Evolutionary conservation across 805 yeast genomes (phyloP).

Genomic region (Lachancea nothofagi): DNA sequence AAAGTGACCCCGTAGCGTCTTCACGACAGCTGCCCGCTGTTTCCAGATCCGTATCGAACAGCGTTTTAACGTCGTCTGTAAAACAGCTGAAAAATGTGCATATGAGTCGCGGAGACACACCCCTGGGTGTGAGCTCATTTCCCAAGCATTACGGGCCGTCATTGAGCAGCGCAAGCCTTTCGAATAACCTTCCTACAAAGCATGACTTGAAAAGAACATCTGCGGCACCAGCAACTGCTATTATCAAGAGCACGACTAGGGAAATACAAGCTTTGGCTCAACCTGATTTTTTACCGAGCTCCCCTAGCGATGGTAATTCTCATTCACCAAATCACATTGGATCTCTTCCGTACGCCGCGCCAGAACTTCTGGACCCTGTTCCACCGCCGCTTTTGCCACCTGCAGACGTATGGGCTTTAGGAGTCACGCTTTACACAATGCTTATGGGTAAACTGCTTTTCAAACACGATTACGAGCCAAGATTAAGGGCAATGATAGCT

Average conservation of each 20-base stretch:
- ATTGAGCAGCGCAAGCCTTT: slow-evolving; percentile 14
- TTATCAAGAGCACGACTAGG: no score
- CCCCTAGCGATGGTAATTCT: neutral
- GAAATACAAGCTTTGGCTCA: no score
- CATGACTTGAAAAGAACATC: neutral
- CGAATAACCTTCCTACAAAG: neutral
- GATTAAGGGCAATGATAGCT: slow-evolving; percentile 64
- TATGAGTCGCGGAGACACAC: slow-evolving; percentile 33
- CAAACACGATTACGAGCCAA: slow-evolving; percentile 76
- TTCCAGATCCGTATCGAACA: slow-evolving; percentile 32
- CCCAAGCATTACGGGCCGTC: slow-evolving; percentile 31
- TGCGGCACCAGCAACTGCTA: no score
- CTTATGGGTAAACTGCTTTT: slow-evolving; percentile 73
- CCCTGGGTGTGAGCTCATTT: slow-evolving; percentile 27
- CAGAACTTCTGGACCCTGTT: slow-evolving; percentile 59
- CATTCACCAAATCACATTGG: slow-evolving; percentile 70
- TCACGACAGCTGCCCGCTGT: slow-evolving; percentile 27
- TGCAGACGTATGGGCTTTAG: slow-evolving; percentile 90
- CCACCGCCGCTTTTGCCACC: slow-evolving; percentile 58
- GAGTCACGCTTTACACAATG: slow-evolving; percentile 71
- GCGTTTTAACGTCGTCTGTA: no score
- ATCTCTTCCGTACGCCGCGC: slow-evolving; percentile 88
- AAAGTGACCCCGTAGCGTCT: slow-evolving; percentile 8
- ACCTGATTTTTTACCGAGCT: no score
- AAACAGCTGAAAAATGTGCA: slow-evolving; percentile 25